Conservation (phyloP, 2,329 filamentous ascomycete genomes). For the Phaeoacremonium minimum region DNA sequence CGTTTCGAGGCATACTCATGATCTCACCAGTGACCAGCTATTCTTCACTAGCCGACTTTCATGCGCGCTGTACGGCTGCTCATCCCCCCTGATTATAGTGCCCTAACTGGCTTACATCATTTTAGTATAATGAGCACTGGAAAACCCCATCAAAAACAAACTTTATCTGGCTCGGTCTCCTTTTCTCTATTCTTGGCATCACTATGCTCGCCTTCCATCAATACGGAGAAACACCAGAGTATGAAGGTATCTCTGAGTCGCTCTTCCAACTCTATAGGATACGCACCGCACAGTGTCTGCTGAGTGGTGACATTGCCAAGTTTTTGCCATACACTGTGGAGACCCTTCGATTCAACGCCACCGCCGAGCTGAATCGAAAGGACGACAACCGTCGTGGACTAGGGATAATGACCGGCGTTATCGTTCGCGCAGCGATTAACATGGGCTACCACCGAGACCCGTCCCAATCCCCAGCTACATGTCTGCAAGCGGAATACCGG, state of each 20-base stretch:
- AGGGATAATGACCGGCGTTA: constrained; percentile 43
- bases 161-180: constrained; percentile 47
- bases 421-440: constrained; percentile 47
- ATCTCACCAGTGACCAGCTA: constrained; percentile 13
- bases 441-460: constrained; percentile 51
- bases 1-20: constrained; percentile 7
- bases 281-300: constrained; percentile 47
- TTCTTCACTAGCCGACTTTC: constrained; percentile 43
- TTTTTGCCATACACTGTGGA: constrained; percentile 47
- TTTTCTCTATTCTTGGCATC: constrained; percentile 50
- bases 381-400: constrained; percentile 47
- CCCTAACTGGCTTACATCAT: not conserved
- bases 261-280: constrained; percentile 42
- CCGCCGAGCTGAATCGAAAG: constrained; percentile 46
- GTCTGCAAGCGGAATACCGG: constrained; percentile 42
- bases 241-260: constrained; percentile 38
- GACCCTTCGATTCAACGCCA: constrained; percentile 45
- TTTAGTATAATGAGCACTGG: constrained; percentile 46
- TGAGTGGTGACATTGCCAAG: constrained; percentile 45
- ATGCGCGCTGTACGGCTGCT: constrained; percentile 27
- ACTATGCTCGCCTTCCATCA: constrained; percentile 47
- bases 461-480: constrained; percentile 19
- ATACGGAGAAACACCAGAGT: constrained; percentile 48
- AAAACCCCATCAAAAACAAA: constrained; percentile 37
- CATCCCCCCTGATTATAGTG: not conserved